Conservation (phyloP, 176 grass and related monocot genomes). For the Zea mays region DNA sequence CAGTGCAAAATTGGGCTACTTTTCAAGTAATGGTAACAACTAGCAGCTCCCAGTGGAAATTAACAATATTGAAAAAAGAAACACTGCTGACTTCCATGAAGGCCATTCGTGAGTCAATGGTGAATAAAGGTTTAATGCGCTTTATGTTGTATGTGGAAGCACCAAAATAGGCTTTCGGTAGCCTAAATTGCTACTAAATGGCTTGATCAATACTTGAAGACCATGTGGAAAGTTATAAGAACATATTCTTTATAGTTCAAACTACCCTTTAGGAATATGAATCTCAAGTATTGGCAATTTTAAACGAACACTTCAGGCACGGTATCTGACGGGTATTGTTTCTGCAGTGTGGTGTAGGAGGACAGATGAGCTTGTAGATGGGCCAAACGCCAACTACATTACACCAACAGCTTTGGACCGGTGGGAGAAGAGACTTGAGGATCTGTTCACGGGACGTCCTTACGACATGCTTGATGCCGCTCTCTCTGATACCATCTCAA, state of each 20-base stretch:
- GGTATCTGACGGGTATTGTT: neutral
- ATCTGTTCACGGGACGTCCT: slow-evolving; percentile 72
- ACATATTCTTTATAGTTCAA: slow-evolving; percentile 28
- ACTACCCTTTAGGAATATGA: neutral
- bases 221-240: slow-evolving; percentile 7
- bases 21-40: neutral
- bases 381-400: slow-evolving; percentile 87
- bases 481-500: slow-evolving; percentile 76
- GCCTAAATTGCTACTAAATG: slow-evolving; percentile 5
- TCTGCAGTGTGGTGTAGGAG: slow-evolving; percentile 92
- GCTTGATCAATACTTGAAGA: slow-evolving; percentile 17
- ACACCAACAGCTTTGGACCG: slow-evolving; percentile 82
- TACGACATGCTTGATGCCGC: slow-evolving; percentile 97
- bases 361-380: slow-evolving; percentile 93
- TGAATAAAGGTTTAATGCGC: slow-evolving; percentile 13
- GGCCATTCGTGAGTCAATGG: neutral
- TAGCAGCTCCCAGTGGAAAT: slow-evolving; percentile 19
- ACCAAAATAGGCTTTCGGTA: slow-evolving; percentile 5
- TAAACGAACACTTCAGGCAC: slow-evolving; percentile 10
- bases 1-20: neutral
- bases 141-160: neutral
- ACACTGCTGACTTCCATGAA: neutral
- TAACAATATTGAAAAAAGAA: neutral
- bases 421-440: slow-evolving; percentile 86
- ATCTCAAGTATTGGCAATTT: neutral